A percentile compares a stretch with the other conserved stretches of the same genome.
phyloP scores from a whole-genome alignment of 2,329 filamentous ascomycete genomes.

The Xylaria arbuscula region DNA sequence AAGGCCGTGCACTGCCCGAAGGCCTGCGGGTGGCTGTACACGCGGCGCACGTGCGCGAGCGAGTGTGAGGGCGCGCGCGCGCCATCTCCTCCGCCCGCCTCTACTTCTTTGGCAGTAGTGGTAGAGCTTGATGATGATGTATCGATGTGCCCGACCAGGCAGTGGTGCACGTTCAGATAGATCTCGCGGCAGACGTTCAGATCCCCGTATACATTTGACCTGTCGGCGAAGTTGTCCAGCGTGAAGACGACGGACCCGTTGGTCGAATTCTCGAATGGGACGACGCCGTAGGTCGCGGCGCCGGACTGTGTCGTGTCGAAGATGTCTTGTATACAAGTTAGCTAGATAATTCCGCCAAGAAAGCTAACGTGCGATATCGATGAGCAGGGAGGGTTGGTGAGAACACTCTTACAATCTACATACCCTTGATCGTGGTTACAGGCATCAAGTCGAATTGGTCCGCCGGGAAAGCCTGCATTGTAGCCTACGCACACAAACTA shows the following conservation, averaged over 20 bases:
- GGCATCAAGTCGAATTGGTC: conserved; percentile 61
- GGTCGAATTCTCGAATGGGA: conserved; percentile 95
- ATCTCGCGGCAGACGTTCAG: conserved; percentile 84
- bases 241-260: conserved; percentile 94
- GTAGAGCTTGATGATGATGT: conserved; percentile 2
- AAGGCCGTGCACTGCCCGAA: conserved; percentile 91
- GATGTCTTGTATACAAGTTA: conserved; percentile 67
- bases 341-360: conserved; percentile 1
- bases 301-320: conserved; percentile 81
- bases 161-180: conserved; percentile 90
- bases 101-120: background rate
- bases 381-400: background rate
- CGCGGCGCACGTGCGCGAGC: conserved; percentile 73
- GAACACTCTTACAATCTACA: conserved; percentile 23
- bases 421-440: conserved; percentile 62
- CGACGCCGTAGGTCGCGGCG: conserved; percentile 76
- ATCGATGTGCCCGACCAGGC: conserved; percentile 70
- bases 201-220: conserved; percentile 70
- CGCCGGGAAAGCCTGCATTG: conserved; percentile 60
- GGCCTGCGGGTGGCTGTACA: conserved; percentile 95
- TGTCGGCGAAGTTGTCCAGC: conserved; percentile 87
- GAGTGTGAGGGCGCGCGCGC: conserved; percentile 58
- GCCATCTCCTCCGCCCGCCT: background rate
- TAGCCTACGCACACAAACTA: conserved; percentile 52
- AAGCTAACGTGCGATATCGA: background rate